phyloP scores from a whole-genome alignment of 331 rosid genomes.

The Phaseolus coccineus region DNA sequence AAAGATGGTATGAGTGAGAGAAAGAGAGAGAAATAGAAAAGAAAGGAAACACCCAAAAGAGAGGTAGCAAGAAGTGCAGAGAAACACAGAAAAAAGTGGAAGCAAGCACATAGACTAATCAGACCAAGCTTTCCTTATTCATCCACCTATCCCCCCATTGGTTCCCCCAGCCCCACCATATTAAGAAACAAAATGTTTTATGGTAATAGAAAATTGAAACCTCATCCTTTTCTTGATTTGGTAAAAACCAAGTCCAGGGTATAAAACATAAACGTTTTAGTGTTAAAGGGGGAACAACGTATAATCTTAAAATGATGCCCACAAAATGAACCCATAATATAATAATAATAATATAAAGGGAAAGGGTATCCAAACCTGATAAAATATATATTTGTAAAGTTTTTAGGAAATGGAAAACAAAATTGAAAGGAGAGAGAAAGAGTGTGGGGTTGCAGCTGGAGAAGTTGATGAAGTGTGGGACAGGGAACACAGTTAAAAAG shows the following conservation, averaged over 20 bases:
- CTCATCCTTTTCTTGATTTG: slow-evolving; percentile 61
- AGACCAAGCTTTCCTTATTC: slow-evolving; percentile 48
- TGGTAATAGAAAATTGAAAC: slow-evolving; percentile 42
- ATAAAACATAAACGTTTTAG: background rate
- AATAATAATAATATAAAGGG: background rate
- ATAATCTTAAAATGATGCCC: background rate
- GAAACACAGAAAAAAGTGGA: background rate
- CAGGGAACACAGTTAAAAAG: background rate
- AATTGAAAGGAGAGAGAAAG: background rate
- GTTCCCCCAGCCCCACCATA: slow-evolving; percentile 53
- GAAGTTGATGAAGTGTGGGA: slow-evolving; percentile 31
- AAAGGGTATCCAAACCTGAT: background rate
- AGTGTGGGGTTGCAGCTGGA: background rate
- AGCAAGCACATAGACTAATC: slow-evolving; percentile 5
- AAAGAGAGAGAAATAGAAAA: background rate
- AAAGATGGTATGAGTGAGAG: too few relatives aligned
- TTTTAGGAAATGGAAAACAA: background rate
- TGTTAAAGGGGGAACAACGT: background rate
- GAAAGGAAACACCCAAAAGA: slow-evolving; percentile 36
- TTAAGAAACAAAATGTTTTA: slow-evolving; percentile 43
- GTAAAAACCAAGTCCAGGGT: slow-evolving; percentile 49
- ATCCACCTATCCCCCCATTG: slow-evolving; percentile 35
- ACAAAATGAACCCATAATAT: background rate
- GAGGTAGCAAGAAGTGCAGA: slow-evolving; percentile 29
- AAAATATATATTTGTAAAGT: background rate